A percentile compares a stretch with the other conserved stretches of the same genome.
These are phyloP conservation scores for Pyrenophora graminea DNA, from an alignment of 2,329 filamentous ascomycete species.

Conservation along the genomic window DNA sequence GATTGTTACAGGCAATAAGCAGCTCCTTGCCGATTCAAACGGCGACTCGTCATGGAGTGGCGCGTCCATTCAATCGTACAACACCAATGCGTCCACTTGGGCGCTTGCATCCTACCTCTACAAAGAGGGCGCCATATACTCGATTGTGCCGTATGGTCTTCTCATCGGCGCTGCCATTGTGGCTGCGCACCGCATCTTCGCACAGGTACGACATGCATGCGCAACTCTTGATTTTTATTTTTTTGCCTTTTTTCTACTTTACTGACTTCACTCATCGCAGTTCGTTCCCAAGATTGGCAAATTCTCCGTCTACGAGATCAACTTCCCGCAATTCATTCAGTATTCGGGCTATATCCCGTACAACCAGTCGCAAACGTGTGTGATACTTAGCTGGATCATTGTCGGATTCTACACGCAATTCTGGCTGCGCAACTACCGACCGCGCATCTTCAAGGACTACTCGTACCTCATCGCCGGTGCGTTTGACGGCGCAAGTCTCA, in stretches of 20 bases:
- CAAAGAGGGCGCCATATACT: slow-evolving; percentile 17
- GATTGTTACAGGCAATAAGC: slow-evolving; percentile 16
- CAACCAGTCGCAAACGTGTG: slow-evolving; percentile 20
- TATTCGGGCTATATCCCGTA: slow-evolving; percentile 20
- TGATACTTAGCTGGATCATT: slow-evolving; percentile 20
- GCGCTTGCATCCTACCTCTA: slow-evolving; percentile 20
- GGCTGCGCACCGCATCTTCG: slow-evolving; percentile 14
- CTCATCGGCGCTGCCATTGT: slow-evolving; percentile 18
- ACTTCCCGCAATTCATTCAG: slow-evolving; percentile 21
- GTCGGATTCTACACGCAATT: slow-evolving; percentile 20
- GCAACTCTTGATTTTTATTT: not conserved
- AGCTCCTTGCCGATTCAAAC: slow-evolving; percentile 18
- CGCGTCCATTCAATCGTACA: slow-evolving; percentile 19
- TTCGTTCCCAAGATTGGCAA: slow-evolving; percentile 19
- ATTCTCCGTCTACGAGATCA: slow-evolving; percentile 18
- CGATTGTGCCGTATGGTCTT: slow-evolving; percentile 18
- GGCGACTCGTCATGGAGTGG: slow-evolving; percentile 20
- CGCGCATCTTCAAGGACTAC: slow-evolving; percentile 24
- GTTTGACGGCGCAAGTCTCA: slow-evolving; percentile 20
- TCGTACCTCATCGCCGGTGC: slow-evolving; percentile 21
- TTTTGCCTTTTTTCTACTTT: not conserved
- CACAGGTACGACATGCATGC: not conserved
- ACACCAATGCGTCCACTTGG: slow-evolving; percentile 23
- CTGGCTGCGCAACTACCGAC: slow-evolving; percentile 21
- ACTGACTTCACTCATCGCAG: not conserved